Evolutionary conservation across 2,329 filamentous ascomycete species (phyloP), one percentile per base, ranked within the genome.

Genomic region (Colletotrichum sidae): DNA sequence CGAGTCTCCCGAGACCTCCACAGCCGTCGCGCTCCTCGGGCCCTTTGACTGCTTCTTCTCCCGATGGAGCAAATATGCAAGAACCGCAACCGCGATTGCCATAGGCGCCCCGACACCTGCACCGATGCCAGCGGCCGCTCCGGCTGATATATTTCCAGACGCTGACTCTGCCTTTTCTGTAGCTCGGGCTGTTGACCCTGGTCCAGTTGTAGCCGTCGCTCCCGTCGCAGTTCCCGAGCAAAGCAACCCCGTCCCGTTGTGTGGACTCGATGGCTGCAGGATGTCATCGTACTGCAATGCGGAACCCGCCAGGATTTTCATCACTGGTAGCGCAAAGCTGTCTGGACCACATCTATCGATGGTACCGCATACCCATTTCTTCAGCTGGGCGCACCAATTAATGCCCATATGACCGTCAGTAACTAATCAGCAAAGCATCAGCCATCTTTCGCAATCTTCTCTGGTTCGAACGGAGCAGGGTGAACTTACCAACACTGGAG

Each of bases 71-170:
- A 67, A 13, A 4, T 53, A 7, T 8, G 52, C 60, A 5, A 67
- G 65, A 11, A 38, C 37, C 13, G 12, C 61, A 12, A 60, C 39
- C 6, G 60, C 60, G 15, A 67, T 49, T 10, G 56, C 46, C 33
- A 67, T 13, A 41, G 65, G 61, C 2, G 50, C 17, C 1, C 65
- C 65, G 2, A 67, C 25, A n/a, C 65, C 65, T 8, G 49, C 61
- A 10, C 61, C 65, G n/a, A 67, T 67, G 0, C 65, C 65, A 1
- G 61, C 61, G 4, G 55, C 65, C 17, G 65, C 65, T 11, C 55
- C 65, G 1, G 45, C 13, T 11, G 55, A 50, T 0, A 57, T 50
- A 10, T 17, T 15, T 15, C 34, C 45, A 2, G 1, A 13, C 9
- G 34, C 34, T 13, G 55, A 42, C 3, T 42, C 55, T 8, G 35